A percentile compares a stretch with the other conserved stretches of the same genome.
phyloP scores from a whole-genome alignment of 1,284 basidiomycete species.

The Laetiporus sulphureus region DNA sequence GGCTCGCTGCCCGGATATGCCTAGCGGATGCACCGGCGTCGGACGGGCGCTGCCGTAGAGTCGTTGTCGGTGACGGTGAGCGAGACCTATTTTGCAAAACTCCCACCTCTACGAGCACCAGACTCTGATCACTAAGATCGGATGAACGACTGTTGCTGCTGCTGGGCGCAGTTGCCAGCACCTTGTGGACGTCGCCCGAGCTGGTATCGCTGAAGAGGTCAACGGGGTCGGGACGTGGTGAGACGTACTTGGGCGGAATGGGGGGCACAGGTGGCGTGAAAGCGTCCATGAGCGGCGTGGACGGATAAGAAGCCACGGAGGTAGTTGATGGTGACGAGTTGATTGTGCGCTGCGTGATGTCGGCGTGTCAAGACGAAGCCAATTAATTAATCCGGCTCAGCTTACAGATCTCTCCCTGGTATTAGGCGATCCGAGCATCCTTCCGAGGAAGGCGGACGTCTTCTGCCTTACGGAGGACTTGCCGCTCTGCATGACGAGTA shows the following conservation, averaged over 20 bases:
- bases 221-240: conserved; percentile 35
- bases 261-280: conserved; percentile 67
- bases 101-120: conserved; percentile 42
- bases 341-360: conserved; percentile 35
- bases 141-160: conserved; percentile 17
- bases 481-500: conserved; percentile 26
- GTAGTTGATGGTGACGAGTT: conserved; percentile 30
- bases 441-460: conserved; percentile 71
- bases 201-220: conserved; percentile 43
- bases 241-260: conserved; percentile 45
- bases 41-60: conserved; percentile 16
- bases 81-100: conserved; percentile 31
- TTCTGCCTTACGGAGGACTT: conserved; percentile 67
- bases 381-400: conserved; percentile 5
- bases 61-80: conserved; percentile 27
- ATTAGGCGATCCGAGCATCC: conserved; percentile 60
- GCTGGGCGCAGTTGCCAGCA: conserved; percentile 51
- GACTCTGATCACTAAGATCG: conserved; percentile 42
- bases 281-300: conserved; percentile 36
- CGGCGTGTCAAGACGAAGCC: conserved; percentile 10
- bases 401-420: conserved; percentile 66
- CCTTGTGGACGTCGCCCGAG: conserved; percentile 37
- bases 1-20: conserved; percentile 23
- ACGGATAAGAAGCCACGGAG: conserved; percentile 26
- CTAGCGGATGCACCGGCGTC: conserved; percentile 5